phyloP scores from a whole-genome alignment of 306 rosid species.

The Crotalaria pallida region DNA sequence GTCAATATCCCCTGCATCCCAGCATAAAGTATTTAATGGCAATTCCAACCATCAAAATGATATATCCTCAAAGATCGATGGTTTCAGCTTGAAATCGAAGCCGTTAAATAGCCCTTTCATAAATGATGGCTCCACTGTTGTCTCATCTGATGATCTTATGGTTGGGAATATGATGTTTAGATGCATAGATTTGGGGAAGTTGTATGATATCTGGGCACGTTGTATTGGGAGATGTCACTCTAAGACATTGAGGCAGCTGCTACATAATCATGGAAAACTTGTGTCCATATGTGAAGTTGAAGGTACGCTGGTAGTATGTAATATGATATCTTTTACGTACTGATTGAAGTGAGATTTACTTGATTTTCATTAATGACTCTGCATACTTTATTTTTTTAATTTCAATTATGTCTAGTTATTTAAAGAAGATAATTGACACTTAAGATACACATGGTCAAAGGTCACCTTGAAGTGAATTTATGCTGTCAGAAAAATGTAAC shows the following conservation, averaged over 20 bases:
- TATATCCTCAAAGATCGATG: slow-evolving; percentile 39
- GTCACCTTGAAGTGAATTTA: not conserved
- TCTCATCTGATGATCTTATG: slow-evolving; percentile 47
- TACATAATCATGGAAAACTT: slow-evolving; percentile 78
- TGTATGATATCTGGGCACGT: slow-evolving; percentile 65
- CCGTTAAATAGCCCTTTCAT: slow-evolving; percentile 39
- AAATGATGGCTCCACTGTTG: slow-evolving; percentile 51
- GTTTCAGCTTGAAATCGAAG: slow-evolving; percentile 41
- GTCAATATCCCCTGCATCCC: slow-evolving; percentile 45
- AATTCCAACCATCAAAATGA: slow-evolving; percentile 42
- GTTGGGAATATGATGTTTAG: slow-evolving; percentile 51
- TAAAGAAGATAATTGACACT: slow-evolving; percentile 4
- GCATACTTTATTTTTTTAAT: not conserved
- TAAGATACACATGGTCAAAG: not conserved
- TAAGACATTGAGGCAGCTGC: slow-evolving; percentile 83
- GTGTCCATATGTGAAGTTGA: slow-evolving; percentile 88
- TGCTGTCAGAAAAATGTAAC: not conserved
- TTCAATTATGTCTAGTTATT: slow-evolving; percentile 10
- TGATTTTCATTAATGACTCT: not conserved
- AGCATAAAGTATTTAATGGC: slow-evolving; percentile 38
- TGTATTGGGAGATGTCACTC: slow-evolving; percentile 91
- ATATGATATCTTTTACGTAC: too few relatives aligned
- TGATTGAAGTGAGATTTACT: not conserved
- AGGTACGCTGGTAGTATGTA: slow-evolving; percentile 51
- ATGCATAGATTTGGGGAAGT: slow-evolving; percentile 61